phyloP scores from a whole-genome alignment of 805 yeast species.

The Wickerhamiella bombiphila region DNA sequence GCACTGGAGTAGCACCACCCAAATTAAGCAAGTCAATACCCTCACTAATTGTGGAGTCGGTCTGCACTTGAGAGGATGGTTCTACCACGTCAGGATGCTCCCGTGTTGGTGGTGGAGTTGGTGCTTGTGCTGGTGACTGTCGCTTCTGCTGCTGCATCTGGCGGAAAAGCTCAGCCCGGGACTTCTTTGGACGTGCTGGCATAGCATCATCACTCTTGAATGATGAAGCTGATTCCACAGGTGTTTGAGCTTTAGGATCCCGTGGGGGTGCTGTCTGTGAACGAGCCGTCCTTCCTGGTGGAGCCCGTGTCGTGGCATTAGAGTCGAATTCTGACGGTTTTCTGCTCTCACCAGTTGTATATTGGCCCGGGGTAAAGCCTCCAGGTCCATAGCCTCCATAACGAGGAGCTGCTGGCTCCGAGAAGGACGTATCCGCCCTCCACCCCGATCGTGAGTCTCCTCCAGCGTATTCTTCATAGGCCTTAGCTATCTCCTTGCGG shows the following conservation, averaged over 20 bases:
- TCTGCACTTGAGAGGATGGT: not conserved
- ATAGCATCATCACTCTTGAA: slow-evolving; percentile 8
- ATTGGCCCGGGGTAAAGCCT: not conserved
- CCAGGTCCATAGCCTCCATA: not conserved
- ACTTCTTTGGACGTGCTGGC: slow-evolving; percentile 4
- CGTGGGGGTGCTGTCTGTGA: not conserved
- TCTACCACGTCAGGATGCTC: not conserved
- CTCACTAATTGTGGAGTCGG: slow-evolving; percentile 1
- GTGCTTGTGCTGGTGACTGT: not conserved
- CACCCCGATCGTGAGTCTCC: not conserved
- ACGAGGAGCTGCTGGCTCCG: no score
- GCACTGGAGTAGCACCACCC: slow-evolving; percentile 9
- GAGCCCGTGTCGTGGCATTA: not conserved
- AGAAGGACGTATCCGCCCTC: not conserved
- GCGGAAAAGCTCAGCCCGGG: slow-evolving; percentile 9
- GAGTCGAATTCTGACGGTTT: no score
- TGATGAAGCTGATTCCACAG: slow-evolving; percentile 1
- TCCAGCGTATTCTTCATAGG: slow-evolving; percentile 41
- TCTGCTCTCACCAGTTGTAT: not conserved
- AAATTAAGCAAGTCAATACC: slow-evolving; percentile 13
- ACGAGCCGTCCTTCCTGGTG: not conserved
- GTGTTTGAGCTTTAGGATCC: slow-evolving; percentile 1
- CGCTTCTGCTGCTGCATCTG: slow-evolving; percentile 2
- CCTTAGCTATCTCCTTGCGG: slow-evolving; percentile 43
- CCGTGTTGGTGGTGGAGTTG: not conserved